Conservation (phyloP, 75 land plant genomes). For the Selaginella tamariscina region DNA sequence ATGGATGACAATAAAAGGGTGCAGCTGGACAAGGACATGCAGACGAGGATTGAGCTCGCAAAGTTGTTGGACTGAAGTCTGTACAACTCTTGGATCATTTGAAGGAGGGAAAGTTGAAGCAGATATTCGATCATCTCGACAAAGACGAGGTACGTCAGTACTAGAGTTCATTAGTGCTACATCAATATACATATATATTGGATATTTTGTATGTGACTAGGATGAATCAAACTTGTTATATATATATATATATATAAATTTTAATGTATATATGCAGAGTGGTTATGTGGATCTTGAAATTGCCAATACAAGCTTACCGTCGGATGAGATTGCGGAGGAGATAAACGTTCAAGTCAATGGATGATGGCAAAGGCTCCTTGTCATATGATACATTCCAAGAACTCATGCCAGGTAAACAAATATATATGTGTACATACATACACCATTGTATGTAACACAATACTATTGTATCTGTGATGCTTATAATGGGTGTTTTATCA, state of each 20-base stretch:
- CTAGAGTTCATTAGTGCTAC: too few species aligned
- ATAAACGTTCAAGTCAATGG: neutral
- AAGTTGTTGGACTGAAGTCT: constrained; percentile 23
- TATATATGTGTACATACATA: constrained; percentile 18
- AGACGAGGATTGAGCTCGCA: constrained; percentile 18
- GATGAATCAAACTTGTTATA: too few species aligned
- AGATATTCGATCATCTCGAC: constrained; percentile 28
- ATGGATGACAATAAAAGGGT: constrained; percentile 21
- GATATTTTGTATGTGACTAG: too few species aligned
- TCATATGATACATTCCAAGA: neutral
- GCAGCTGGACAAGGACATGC: constrained; percentile 15
- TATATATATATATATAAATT: too few species aligned
- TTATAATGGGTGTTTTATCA: neutral
- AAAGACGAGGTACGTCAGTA: constrained; percentile 26
- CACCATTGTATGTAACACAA: neutral
- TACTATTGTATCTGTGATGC: neutral
- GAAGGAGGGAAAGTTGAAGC: constrained; percentile 14
- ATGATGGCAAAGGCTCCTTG: neutral
- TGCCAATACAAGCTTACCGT: constrained; percentile 14
- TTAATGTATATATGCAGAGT: constrained; percentile 12
- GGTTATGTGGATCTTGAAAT: constrained; percentile 21
- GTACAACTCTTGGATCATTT: constrained; percentile 21
- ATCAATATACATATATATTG: too few species aligned
- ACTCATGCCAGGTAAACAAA: constrained; percentile 10
- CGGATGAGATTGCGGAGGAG: constrained; percentile 21